phyloP scores from a whole-genome alignment of 257 asterid genomes.

The Solanum habrochaites region DNA sequence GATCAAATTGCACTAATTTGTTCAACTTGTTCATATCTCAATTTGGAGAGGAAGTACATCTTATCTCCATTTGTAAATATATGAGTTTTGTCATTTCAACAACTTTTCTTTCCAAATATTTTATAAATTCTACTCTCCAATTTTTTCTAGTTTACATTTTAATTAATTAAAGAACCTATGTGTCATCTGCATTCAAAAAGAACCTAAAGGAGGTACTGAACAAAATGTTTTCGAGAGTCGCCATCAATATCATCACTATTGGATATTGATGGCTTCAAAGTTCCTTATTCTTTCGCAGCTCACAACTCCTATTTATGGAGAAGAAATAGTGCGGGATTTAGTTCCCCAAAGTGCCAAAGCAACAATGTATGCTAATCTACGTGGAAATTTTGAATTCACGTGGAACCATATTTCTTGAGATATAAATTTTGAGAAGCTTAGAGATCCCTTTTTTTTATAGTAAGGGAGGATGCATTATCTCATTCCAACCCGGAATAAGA shows the following conservation, averaged over 20 bases:
- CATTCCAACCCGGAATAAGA: too few species aligned
- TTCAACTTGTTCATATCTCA: conserved; percentile 24
- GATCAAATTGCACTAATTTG: conserved; percentile 53
- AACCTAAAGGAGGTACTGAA: not conserved
- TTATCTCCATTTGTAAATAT: conserved; percentile 50
- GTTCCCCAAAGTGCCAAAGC: too few species aligned
- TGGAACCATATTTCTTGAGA: too few species aligned
- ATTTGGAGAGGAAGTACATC: conserved; percentile 37
- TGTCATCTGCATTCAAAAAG: conserved; percentile 18
- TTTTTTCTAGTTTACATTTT: not conserved
- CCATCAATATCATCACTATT: not conserved
- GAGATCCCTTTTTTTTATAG: too few species aligned
- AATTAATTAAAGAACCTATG: not conserved
- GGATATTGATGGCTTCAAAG: not conserved
- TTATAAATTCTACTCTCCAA: too few species aligned
- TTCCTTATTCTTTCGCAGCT: too few species aligned
- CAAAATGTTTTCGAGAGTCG: not conserved
- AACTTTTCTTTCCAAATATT: not conserved
- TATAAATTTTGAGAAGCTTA: too few species aligned
- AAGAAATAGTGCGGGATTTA: too few species aligned
- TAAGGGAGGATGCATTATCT: too few species aligned
- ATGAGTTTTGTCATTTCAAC: not conserved
- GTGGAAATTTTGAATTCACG: too few species aligned
- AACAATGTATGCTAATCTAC: too few species aligned
- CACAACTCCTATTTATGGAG: too few species aligned